Evolutionary conservation across 352 stramenopile species (phyloP), one percentile per base, ranked within the genome.

Genomic region (Globisporangium megalacanthum): DNA sequence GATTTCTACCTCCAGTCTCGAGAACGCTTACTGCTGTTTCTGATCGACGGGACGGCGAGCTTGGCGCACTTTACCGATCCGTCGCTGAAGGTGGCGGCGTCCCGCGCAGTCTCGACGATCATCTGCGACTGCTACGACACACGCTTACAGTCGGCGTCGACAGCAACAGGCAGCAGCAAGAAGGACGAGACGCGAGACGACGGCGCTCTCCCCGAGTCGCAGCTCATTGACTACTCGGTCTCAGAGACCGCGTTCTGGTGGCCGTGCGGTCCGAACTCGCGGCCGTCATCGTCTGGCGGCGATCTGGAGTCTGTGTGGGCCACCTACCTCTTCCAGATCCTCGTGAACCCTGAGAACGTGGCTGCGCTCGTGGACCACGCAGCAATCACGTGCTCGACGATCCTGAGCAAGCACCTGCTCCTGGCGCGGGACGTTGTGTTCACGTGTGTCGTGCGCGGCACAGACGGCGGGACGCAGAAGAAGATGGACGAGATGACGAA

Each of bases 211-310:
- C 86, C 83, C 0, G 78, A 92, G 48, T 79, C 69, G 5, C 78
- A 83, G 41, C 75, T 86, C 3, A 69, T 93, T 20, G 83, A 93
- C 61, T 84, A 83, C 47, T 87, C 79, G 0, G 74, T 93, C 19
- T 75, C 79, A 13, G 76, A 91, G 31, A 91, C 77, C 49, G 80
- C 83, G 1, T 88, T 87, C 35, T 92, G 81, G 84, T 94, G 84
- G 84, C 84, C 84, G 3, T 92, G 78, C 46, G 77, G 79, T 1
- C 54, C 47, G 6, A 62, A 52, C 42, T 20, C 58, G 19, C 49
- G 48, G 4, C 60, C 36, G 45, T 63, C 54, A 3, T 44, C 54
- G 4, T 44, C 20, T 25, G 57, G 64, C 22, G 53, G 50, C 36
- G 61, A 57, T 22, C 22, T 90, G 29, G 78, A 74, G 36, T 56